Conservation (phyloP, 768 basidiomycete genomes). For the Pleurotus platypus region DNA sequence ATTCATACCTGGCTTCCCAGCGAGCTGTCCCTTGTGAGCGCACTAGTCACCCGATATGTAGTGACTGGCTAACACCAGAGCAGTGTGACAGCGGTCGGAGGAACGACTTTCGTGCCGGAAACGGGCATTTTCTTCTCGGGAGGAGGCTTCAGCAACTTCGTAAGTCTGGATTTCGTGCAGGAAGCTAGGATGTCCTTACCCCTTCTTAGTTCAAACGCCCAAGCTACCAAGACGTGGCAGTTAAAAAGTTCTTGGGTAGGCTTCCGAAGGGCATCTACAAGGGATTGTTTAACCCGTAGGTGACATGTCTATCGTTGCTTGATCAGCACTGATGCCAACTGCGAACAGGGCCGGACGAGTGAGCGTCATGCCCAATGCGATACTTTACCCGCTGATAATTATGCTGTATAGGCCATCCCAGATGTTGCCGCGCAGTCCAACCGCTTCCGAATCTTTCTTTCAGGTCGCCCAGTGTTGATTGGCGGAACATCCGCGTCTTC, state of each 20-base stretch:
- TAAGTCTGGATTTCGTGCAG: constrained; percentile 16
- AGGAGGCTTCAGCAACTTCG: constrained; percentile 72
- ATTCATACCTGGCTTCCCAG: constrained; percentile 63
- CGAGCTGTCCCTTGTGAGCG: constrained; percentile 52
- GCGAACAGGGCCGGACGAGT: constrained; percentile 49
- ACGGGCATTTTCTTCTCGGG: constrained; percentile 59
- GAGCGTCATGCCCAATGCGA: constrained; percentile 14
- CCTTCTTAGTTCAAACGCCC: not conserved
- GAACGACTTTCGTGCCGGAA: constrained; percentile 57
- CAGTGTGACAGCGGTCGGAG: constrained; percentile 74
- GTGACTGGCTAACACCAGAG: not conserved
- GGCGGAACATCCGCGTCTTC: constrained; percentile 65
- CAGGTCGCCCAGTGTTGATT: constrained; percentile 33
- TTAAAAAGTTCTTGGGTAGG: constrained; percentile 37
- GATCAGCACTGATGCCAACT: not conserved
- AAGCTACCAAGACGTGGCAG: constrained; percentile 37
- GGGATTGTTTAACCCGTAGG: constrained; percentile 60
- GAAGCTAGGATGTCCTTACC: not conserved
- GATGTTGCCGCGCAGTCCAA: constrained; percentile 53
- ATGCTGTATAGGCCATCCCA: constrained; percentile 43
- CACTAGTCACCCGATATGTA: not conserved
- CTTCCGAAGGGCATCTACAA: constrained; percentile 47
- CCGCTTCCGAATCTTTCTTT: constrained; percentile 44
- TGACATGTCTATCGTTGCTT: constrained; percentile 2
- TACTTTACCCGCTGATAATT: not conserved